Evolutionary conservation across 2,329 filamentous ascomycete species (phyloP).

Genomic region (Emmonsiellopsis sp.): DNA sequence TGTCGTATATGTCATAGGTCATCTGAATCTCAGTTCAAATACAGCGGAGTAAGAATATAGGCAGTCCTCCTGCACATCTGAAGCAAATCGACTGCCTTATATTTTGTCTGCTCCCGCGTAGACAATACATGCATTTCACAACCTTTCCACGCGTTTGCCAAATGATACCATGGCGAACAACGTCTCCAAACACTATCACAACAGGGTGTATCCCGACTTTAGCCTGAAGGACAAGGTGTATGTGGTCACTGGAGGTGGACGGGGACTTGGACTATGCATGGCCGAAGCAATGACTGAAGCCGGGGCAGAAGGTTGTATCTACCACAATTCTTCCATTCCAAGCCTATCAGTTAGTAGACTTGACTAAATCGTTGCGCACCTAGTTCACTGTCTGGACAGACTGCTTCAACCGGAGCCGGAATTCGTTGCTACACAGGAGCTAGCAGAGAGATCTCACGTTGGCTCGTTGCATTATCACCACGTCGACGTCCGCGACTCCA

Average conservation of each 20-base stretch:
- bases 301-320: constrained; percentile 32
- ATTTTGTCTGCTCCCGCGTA: neutral
- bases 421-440: constrained; percentile 30
- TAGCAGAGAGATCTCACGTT: constrained; percentile 24
- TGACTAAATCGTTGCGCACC: neutral
- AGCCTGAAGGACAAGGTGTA: constrained; percentile 34
- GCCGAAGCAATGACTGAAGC: constrained; percentile 41
- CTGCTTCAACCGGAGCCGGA: constrained; percentile 35
- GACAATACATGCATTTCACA: neutral
- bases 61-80: too few species aligned
- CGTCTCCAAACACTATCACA: neutral
- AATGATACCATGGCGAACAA: neutral
- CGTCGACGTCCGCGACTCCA: constrained; percentile 39
- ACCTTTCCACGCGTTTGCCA: neutral
- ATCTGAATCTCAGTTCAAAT: neutral
- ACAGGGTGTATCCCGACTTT: constrained; percentile 37
- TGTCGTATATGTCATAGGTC: constrained; percentile 1
- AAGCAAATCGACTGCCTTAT: neutral
- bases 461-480: constrained; percentile 36
- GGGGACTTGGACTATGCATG: constrained; percentile 37
- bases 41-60: neutral
- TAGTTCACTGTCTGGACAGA: constrained; percentile 42
- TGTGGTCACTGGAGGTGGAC: constrained; percentile 35
- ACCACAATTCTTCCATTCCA: neutral
- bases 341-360: neutral